phyloP scores from a whole-genome alignment of 2,329 filamentous ascomycete species.

The Bipolaris gigantea region DNA sequence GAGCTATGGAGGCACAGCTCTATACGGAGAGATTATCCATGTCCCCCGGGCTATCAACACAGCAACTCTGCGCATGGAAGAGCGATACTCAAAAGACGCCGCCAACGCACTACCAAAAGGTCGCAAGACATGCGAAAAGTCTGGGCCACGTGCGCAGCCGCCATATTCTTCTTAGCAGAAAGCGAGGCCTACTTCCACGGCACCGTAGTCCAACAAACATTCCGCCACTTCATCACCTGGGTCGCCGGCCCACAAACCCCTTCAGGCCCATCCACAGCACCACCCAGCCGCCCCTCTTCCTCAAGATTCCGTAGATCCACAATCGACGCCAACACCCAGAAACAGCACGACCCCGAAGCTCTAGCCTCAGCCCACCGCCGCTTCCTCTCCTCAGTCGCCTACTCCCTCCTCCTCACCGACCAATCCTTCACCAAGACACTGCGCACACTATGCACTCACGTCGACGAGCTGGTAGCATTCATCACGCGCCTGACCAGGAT shows the following conservation, averaged over 20 bases:
- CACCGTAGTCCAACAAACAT: slow-evolving; percentile 80
- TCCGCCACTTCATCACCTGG: slow-evolving; percentile 79
- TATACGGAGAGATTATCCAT: slow-evolving; percentile 74
- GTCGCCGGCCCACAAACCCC: slow-evolving; percentile 49
- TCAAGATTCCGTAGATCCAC: slow-evolving; percentile 9
- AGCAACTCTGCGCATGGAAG: slow-evolving; percentile 64
- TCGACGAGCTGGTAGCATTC: slow-evolving; percentile 81
- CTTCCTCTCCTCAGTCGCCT: slow-evolving; percentile 62
- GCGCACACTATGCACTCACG: slow-evolving; percentile 68
- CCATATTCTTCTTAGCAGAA: slow-evolving; percentile 86
- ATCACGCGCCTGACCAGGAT: slow-evolving; percentile 74
- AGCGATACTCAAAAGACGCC: slow-evolving; percentile 62
- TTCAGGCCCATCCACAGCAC: slow-evolving; percentile 7
- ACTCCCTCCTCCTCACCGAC: slow-evolving; percentile 68
- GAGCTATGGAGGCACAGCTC: slow-evolving; percentile 84
- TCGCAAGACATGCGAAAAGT: slow-evolving; percentile 72
- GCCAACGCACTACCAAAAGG: slow-evolving; percentile 65
- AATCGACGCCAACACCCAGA: not conserved
- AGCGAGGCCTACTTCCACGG: slow-evolving; percentile 87
- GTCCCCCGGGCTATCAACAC: slow-evolving; percentile 66
- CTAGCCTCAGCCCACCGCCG: slow-evolving; percentile 76
- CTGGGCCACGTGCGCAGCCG: slow-evolving; percentile 87
- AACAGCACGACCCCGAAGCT: slow-evolving; percentile 77
- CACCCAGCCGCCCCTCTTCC: slow-evolving; percentile 5
- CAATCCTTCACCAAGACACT: slow-evolving; percentile 65